Percentiles rank a stretch among this genome's conserved stretches.
Evolutionary conservation across 331 rosid genomes (phyloP).

Genomic region (Acacia pycnantha): DNA sequence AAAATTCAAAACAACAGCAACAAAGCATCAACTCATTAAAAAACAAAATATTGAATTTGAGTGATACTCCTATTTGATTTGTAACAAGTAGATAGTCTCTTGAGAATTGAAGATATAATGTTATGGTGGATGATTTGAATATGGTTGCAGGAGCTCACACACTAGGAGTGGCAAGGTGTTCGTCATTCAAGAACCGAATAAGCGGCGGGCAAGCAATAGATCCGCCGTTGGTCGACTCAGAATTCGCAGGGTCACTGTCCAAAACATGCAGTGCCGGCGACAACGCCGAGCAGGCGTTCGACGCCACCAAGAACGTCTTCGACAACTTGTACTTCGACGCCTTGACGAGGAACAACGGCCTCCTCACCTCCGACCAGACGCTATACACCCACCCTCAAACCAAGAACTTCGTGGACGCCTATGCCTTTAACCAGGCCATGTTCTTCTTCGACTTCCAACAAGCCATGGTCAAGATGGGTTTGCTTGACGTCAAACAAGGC

Average conservation of each 20-base stretch:
- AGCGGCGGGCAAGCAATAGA: constrained; percentile 33
- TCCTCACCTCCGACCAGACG: constrained; percentile 72
- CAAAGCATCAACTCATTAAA: too few species aligned
- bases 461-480: constrained; percentile 80
- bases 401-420: constrained; percentile 54
- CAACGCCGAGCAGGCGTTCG: constrained; percentile 61
- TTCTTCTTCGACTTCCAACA: constrained; percentile 79
- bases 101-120: not conserved
- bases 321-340: constrained; percentile 64
- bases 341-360: constrained; percentile 54
- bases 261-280: constrained; percentile 74
- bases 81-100: not conserved
- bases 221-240: constrained; percentile 54
- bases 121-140: not conserved
- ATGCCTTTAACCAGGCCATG: constrained; percentile 71
- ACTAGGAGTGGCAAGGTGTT: constrained; percentile 85
- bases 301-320: constrained; percentile 50
- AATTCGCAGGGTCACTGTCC: constrained; percentile 48
- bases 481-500: constrained; percentile 59
- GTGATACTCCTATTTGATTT: not conserved
- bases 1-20: too few species aligned
- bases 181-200: constrained; percentile 66
- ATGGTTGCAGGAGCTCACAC: constrained; percentile 81
- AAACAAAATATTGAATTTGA: too few species aligned
- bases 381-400: constrained; percentile 55